These are phyloP conservation scores for Colletotrichum eleusines DNA, from an alignment of 2,329 filamentous ascomycete species.

Conservation along the genomic window DNA sequence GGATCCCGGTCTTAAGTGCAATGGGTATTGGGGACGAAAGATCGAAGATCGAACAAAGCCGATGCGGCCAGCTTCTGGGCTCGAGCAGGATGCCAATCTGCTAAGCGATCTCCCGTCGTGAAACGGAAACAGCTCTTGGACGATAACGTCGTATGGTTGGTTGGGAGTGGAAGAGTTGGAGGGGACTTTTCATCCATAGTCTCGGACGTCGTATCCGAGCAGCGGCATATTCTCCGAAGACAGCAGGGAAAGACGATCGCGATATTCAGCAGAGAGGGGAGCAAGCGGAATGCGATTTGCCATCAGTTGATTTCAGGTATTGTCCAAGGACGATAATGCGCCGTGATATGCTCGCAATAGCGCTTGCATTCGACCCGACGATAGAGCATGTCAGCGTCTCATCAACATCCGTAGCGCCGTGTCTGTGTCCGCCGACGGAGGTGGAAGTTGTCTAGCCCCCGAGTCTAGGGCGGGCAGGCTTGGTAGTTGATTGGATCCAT, in stretches of 20 bases:
- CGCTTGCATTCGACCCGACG: neutral
- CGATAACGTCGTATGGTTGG: neutral
- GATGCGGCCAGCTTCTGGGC: constrained; percentile 31
- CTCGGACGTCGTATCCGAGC: constrained; percentile 21
- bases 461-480: constrained; percentile 7
- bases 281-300: constrained; percentile 7
- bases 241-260: neutral
- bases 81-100: constrained; percentile 24
- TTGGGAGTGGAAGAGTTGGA: neutral
- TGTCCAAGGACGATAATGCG: neutral
- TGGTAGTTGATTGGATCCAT: constrained; percentile 21
- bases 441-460: neutral
- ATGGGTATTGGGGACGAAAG: constrained; percentile 32
- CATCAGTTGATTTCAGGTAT: constrained; percentile 6
- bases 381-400: constrained; percentile 10
- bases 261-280: neutral
- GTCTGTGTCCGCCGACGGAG: neutral
- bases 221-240: constrained; percentile 4
- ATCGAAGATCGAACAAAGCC: constrained; percentile 39
- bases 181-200: neutral
- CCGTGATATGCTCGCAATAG: neutral
- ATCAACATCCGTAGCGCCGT: neutral
- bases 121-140: neutral
- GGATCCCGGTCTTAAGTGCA: constrained; percentile 24
- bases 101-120: constrained; percentile 10